Percentiles rank a stretch among this genome's conserved stretches.
These are phyloP conservation scores for Musa balbisiana DNA, from an alignment of 202 grass and related monocot species.

Conservation along the genomic window DNA sequence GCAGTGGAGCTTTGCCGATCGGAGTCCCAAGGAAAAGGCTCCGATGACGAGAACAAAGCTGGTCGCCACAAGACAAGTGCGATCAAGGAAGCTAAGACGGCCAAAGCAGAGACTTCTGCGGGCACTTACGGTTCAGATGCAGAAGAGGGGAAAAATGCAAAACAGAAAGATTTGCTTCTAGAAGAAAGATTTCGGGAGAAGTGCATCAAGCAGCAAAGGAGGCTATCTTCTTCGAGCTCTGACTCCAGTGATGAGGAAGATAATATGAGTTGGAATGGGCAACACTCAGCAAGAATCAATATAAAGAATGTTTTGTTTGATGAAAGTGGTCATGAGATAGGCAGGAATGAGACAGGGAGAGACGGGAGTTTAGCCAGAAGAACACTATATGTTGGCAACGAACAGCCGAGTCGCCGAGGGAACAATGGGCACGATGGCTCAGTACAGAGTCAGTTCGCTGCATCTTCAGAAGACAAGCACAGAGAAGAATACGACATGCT, in stretches of 20 bases:
- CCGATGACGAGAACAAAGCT: conserved; percentile 6
- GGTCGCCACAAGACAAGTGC: neutral
- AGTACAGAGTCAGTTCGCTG: neutral
- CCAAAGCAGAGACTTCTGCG: neutral
- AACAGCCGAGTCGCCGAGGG: neutral
- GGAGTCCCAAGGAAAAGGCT: conserved; percentile 9
- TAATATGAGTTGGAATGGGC: neutral
- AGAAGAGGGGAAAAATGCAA: neutral
- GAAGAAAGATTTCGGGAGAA: neutral
- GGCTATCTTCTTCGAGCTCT: neutral
- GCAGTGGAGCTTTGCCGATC: conserved; percentile 65
- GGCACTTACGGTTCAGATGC: neutral
- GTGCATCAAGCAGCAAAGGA: neutral
- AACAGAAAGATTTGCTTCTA: neutral
- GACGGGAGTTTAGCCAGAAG: neutral
- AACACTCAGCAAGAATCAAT: neutral
- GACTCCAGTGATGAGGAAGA: neutral
- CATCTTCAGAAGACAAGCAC: neutral
- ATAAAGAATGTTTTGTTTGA: neutral
- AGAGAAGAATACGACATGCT: neutral
- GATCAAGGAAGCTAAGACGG: too few species aligned
- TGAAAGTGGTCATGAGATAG: neutral
- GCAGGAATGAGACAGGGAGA: neutral
- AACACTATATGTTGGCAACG: neutral
- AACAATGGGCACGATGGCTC: neutral